Conservation (phyloP, 164 flowering plant species). For the Vitis cinerea region DNA sequence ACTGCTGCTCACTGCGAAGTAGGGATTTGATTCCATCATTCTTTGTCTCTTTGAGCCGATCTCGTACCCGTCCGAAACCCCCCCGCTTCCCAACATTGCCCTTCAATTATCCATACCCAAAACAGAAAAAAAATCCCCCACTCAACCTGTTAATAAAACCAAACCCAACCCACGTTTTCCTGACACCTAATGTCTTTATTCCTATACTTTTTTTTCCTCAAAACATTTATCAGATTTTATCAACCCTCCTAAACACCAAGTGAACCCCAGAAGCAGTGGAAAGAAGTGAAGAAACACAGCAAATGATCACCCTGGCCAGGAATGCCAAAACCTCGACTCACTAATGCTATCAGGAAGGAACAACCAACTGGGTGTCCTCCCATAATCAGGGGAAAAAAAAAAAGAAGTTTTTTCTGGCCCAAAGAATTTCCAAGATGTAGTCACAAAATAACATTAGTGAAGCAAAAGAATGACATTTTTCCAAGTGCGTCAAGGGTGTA, state of each 20-base stretch:
- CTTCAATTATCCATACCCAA: constrained; percentile 64
- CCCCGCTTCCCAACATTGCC: constrained; percentile 90
- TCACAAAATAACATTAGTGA: background rate
- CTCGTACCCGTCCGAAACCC: constrained; percentile 82
- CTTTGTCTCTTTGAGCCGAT: constrained; percentile 88
- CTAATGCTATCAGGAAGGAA: background rate
- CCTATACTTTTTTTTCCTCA: constrained; percentile 11
- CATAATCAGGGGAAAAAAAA: background rate
- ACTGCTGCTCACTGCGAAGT: constrained; percentile 86
- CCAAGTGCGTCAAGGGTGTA: background rate
- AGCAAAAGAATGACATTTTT: background rate
- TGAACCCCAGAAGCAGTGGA: background rate
- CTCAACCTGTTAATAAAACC: constrained; percentile 91
- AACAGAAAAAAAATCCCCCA: constrained; percentile 66
- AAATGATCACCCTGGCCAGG: background rate
- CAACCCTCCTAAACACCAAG: constrained; percentile 10
- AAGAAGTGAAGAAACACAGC: background rate
- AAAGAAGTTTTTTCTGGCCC: background rate
- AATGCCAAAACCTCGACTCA: background rate
- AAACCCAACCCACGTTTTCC: constrained; percentile 76
- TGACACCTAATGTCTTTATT: constrained; percentile 28
- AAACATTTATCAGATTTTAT: constrained; percentile 14
- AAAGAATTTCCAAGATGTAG: background rate
- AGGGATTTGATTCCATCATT: constrained; percentile 82
- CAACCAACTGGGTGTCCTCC: background rate